Evolutionary conservation across 805 yeast genomes (phyloP), one percentile per base, ranked within the genome.

Genomic region (Cyberlindnera americana): DNA sequence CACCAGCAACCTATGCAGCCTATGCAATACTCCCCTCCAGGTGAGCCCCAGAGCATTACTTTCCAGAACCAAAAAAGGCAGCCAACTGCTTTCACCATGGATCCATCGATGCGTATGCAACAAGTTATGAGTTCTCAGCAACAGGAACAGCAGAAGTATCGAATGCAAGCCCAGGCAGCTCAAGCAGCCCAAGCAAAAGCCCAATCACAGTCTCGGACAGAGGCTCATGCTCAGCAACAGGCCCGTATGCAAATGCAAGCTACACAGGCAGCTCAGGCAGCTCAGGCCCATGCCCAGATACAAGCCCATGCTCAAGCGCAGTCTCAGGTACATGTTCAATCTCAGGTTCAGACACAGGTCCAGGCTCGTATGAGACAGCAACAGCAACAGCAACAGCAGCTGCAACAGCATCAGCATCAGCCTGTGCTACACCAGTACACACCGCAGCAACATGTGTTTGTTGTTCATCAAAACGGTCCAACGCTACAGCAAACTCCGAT

Each of bases 41-140:
- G 29, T 2, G 41, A 37, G 16, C 7, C 24, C 10, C 11, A 15
- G 12, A n/a, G 21, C 5, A 22, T 31, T 21, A 46, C 37, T 16
- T 24, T n/a, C n/a, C n/a, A n/a, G n/a, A n/a, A n/a, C n/a, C n/a
- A 40, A 14, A 37, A 40, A 15, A 37, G 41, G 26, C 36, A 35
- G 34, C 39, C 21, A 36, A 33, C 41, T 37, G 41, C 27, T 29
- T 3, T 33, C 17, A 22, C n/a, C n/a, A n/a, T n/a, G n/a, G n/a
- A n/a, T n/a, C 35, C 45, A 15, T 50, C 50, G 29, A 35, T 50
- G 25, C 47, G 41, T 19, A 37, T 47, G 38, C 56, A 52, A 14
- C 53, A 48, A 23, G 41, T 41, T 7, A 19, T 29, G 25, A 7
- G 29, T 6, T 31, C 33, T 13, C 43, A 40, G 25, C 42, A 39